These are phyloP conservation scores for Fraxinus xanthoxyloides DNA, from an alignment of 305 asterid genomes.

Conservation along the genomic window DNA sequence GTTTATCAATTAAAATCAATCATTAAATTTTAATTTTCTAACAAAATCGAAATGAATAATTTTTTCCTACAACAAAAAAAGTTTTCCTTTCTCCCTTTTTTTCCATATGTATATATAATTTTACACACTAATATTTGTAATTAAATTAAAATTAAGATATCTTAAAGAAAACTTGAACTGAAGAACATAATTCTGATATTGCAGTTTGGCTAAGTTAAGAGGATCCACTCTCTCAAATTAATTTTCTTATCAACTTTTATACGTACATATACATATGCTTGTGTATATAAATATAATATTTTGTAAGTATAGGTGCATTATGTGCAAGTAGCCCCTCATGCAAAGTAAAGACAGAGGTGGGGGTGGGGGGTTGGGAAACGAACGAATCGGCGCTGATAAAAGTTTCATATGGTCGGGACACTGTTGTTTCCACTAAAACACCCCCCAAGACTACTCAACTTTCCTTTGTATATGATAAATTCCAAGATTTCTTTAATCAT, in stretches of 20 bases:
- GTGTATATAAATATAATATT: neutral
- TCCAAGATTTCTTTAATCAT: neutral
- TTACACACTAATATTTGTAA: too few relatives aligned
- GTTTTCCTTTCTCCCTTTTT: too few relatives aligned
- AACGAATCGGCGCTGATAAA: slow-evolving; percentile 34
- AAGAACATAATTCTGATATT: too few relatives aligned
- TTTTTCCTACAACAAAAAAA: too few relatives aligned
- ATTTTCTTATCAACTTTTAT: neutral
- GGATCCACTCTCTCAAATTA: neutral
- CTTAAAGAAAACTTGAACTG: too few relatives aligned
- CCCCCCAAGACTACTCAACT: slow-evolving; percentile 18
- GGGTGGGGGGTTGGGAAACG: slow-evolving; percentile 13
- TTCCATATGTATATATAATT: too few relatives aligned
- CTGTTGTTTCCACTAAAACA: slow-evolving; percentile 36
- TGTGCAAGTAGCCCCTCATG: slow-evolving; percentile 41
- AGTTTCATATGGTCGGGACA: slow-evolving; percentile 47
- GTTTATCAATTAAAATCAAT: too few relatives aligned
- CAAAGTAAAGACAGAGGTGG: slow-evolving; percentile 25
- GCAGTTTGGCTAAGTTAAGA: neutral
- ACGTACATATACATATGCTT: neutral
- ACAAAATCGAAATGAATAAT: too few relatives aligned
- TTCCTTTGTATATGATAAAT: slow-evolving; percentile 19
- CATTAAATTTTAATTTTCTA: too few relatives aligned
- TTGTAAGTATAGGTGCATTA: neutral
- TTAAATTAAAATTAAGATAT: too few relatives aligned